Percentiles rank a stretch among this genome's conserved stretches.
Evolutionary conservation across 257 asterid species (phyloP).

Genomic region (Thymus mandschuricus): DNA sequence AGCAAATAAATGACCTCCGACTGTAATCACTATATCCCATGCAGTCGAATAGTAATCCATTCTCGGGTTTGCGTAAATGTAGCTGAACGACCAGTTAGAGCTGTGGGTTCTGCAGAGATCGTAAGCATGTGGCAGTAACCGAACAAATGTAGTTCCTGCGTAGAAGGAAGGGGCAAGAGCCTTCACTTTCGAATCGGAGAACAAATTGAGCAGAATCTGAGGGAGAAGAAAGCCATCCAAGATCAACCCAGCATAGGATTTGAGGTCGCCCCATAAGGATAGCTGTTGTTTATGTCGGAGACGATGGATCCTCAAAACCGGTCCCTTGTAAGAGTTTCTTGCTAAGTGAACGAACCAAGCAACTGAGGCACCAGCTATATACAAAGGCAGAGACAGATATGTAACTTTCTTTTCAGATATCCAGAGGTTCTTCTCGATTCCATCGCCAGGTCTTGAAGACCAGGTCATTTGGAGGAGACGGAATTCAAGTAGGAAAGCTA

Average conservation of each 20-base stretch:
- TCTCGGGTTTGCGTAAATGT: constrained; percentile 79
- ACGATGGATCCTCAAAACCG: constrained; percentile 20
- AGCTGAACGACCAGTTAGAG: constrained; percentile 50
- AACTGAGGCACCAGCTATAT: constrained; percentile 64
- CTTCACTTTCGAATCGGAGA: constrained; percentile 53
- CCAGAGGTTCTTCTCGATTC: constrained; percentile 51
- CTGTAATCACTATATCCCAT: constrained; percentile 74
- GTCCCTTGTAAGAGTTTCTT: constrained; percentile 41
- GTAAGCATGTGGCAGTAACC: constrained; percentile 75
- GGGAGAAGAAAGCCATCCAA: constrained; percentile 85
- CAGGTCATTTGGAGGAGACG: constrained; percentile 81
- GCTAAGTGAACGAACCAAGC: constrained; percentile 66
- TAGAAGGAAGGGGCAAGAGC: constrained; percentile 72
- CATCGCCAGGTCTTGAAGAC: constrained; percentile 67
- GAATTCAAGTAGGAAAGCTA: constrained; percentile 82
- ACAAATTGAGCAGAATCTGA: constrained; percentile 70
- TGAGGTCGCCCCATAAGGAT: constrained; percentile 69
- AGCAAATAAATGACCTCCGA: constrained; percentile 56
- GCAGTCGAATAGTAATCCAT: constrained; percentile 78
- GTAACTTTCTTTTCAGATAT: constrained; percentile 72
- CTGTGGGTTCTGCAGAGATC: constrained; percentile 71
- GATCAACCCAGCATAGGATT: constrained; percentile 70
- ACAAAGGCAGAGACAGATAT: constrained; percentile 67
- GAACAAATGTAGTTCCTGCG: constrained; percentile 68
- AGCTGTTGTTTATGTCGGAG: constrained; percentile 21